Base-by-base conservation (phyloP, 2,329 filamentous ascomycete species). In the Cladorrhinum sp. region DNA sequence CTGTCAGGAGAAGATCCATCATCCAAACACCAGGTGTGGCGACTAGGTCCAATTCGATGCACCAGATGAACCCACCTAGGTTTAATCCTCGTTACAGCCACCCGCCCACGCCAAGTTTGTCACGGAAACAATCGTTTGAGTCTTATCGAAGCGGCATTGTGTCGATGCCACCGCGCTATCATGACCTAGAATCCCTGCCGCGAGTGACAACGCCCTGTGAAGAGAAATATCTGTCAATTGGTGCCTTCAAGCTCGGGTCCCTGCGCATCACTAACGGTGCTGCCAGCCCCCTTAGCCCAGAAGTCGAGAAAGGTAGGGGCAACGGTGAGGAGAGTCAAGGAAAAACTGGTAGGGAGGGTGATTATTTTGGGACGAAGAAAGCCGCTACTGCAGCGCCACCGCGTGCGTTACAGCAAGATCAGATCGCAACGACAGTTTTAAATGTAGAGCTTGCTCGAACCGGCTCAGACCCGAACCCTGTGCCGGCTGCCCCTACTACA, bases 161-260 rank as follows among this genome's bases (percentile, higher is more conserved):
- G 60, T 76, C 76, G 1, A 71, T 78, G 68, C 73, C 41, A 22
- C 65, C 71, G 2, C 61, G 64, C 18, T 51, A 65, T 1, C 55
- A 60, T 12, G 67, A 72, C 32, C 54, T 65, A 1, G 70, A 71
- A 10, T 63, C 68, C 0, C 60, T 71, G 18, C 73, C 72, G 24
- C 74, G 78, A n/a, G 76, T 73, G 9, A 65, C 74, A 25, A 84
- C 81, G 1, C 81, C 85, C 0, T 80, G 75, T 45, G 84, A 86
- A 23, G 71, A 76, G 25, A 79, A 83, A n/a, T 87, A 87, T 66
- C 77, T 78, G 61, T 83, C 86, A 50, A 79, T 85, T 29, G 85
- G 85, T 2, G 82, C 79, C 10, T 87, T 86, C 68, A 85, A 85
- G 68, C 79, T 86, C 57, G 86, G 86, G 1, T 84, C 84, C 1